A percentile compares a stretch with the other conserved stretches of the same genome.
phyloP scores from a whole-genome alignment of 2,329 filamentous ascomycete genomes.

The Phaeosphaeriaceae sp. region DNA sequence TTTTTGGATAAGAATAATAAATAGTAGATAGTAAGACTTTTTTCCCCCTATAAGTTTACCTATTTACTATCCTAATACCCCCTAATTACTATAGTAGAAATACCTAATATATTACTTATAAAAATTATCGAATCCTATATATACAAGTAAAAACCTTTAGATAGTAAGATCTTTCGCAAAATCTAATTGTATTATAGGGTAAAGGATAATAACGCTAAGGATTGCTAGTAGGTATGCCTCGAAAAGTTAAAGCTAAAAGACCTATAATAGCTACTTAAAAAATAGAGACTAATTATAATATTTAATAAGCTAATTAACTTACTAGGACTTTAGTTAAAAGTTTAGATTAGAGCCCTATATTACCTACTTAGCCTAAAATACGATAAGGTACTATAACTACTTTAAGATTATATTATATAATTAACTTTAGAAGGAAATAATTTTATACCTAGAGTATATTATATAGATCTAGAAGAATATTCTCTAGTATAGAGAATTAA shows the following conservation, averaged over 20 bases:
- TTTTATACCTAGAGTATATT: constrained; percentile 19
- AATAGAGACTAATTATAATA: constrained; percentile 7
- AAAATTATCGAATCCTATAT: constrained; percentile 16
- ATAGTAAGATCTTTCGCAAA: constrained; percentile 29
- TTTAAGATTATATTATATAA: too few species aligned
- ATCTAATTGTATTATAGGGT: constrained; percentile 22
- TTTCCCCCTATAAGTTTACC: constrained; percentile 17
- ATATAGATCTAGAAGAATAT: constrained; percentile 11
- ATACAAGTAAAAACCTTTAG: constrained; percentile 22
- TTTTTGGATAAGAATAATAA: constrained; percentile 27
- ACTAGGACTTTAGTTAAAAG: constrained; percentile 21
- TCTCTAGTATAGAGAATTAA: constrained; percentile 8
- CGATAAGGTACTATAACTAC: constrained; percentile 25
- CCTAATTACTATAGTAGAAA: constrained; percentile 10
- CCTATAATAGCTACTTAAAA: constrained; percentile 21
- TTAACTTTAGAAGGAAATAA: too few species aligned
- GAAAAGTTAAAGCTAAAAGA: constrained; percentile 27
- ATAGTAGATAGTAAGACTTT: constrained; percentile 30
- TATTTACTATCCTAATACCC: not conserved
- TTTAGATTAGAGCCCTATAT: constrained; percentile 28
- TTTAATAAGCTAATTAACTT: constrained; percentile 28
- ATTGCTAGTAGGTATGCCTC: constrained; percentile 23
- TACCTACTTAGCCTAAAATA: constrained; percentile 26
- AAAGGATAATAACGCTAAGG: constrained; percentile 13
- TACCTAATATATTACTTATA: constrained; percentile 7